These are phyloP conservation scores for Boletus reticulatus DNA, from an alignment of 768 basidiomycete genomes.

Conservation along the genomic window DNA sequence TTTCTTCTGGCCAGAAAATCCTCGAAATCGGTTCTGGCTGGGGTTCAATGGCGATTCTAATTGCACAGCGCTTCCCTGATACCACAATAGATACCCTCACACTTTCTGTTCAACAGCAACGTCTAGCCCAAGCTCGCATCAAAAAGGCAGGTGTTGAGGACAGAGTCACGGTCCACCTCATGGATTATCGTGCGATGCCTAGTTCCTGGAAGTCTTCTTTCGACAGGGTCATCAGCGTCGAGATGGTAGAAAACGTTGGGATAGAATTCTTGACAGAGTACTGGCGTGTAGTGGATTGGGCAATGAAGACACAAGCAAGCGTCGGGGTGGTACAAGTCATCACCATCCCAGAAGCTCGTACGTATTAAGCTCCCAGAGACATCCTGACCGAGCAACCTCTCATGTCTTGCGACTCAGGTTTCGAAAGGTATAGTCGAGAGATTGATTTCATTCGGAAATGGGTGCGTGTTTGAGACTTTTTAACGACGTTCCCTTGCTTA, in stretches of 20 bases:
- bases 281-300: not conserved
- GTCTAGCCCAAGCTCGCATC: not conserved
- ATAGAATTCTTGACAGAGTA: not conserved
- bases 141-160: not conserved
- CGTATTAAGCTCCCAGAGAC: not conserved
- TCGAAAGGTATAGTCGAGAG: not conserved
- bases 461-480: not conserved
- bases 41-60: not conserved
- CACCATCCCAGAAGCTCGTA: not conserved
- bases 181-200: slow-evolving; percentile 4
- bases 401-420: not conserved
- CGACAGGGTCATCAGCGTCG: not conserved
- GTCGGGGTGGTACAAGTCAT: not conserved
- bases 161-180: not conserved
- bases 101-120: not conserved
- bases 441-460: not conserved
- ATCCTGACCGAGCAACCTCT: not conserved
- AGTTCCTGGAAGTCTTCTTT: not conserved
- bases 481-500: not conserved
- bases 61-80: not conserved
- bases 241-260: not conserved
- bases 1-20: not conserved
- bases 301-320: not conserved
- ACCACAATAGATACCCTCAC: not conserved
- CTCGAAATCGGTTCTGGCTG: not conserved